A percentile compares a stretch with the other conserved stretches of the same genome.
Evolutionary conservation across 805 yeast genomes (phyloP).

Genomic region (Pichia exigua): DNA sequence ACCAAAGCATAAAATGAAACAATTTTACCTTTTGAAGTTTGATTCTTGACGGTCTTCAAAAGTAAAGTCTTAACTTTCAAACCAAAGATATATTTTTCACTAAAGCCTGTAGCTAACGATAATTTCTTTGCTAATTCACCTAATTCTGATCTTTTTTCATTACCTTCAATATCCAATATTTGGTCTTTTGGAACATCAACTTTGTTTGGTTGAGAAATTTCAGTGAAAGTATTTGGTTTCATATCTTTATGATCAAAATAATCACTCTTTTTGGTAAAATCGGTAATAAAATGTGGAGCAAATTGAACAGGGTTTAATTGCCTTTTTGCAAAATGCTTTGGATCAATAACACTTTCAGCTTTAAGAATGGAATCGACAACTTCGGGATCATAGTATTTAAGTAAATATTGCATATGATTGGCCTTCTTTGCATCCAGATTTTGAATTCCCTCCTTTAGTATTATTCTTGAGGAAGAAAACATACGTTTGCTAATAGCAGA

Average conservation of each 20-base stretch:
- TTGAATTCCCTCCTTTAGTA: slow-evolving; percentile 6
- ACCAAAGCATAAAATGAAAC: slow-evolving; percentile 75
- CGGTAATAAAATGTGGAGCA: slow-evolving; percentile 66
- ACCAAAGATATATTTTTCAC: slow-evolving; percentile 49
- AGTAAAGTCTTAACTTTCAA: slow-evolving; percentile 60
- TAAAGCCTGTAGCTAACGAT: slow-evolving; percentile 58
- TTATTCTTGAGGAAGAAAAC: slow-evolving; percentile 12
- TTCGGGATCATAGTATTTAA: slow-evolving; percentile 75
- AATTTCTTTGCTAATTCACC: slow-evolving; percentile 44
- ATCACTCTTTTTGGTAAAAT: slow-evolving; percentile 62
- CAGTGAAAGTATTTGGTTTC: slow-evolving; percentile 17
- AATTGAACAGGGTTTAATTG: slow-evolving; percentile 41
- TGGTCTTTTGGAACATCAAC: slow-evolving; percentile 20
- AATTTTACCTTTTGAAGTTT: slow-evolving; percentile 88
- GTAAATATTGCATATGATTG: slow-evolving; percentile 46
- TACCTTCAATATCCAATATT: slow-evolving; percentile 16
- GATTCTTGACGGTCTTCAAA: slow-evolving; percentile 78
- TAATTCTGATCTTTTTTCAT: slow-evolving; percentile 20
- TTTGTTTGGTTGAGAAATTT: slow-evolving; percentile 21
- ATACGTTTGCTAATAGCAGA: slow-evolving; percentile 10
- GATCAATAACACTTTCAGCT: slow-evolving; percentile 69
- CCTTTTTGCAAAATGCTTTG: slow-evolving; percentile 46
- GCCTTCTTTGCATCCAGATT: slow-evolving; percentile 21
- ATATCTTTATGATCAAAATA: slow-evolving; percentile 57
- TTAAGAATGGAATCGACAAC: slow-evolving; percentile 72